Conservation (phyloP, 345 rosid genomes). For the Carallia brachiata region DNA sequence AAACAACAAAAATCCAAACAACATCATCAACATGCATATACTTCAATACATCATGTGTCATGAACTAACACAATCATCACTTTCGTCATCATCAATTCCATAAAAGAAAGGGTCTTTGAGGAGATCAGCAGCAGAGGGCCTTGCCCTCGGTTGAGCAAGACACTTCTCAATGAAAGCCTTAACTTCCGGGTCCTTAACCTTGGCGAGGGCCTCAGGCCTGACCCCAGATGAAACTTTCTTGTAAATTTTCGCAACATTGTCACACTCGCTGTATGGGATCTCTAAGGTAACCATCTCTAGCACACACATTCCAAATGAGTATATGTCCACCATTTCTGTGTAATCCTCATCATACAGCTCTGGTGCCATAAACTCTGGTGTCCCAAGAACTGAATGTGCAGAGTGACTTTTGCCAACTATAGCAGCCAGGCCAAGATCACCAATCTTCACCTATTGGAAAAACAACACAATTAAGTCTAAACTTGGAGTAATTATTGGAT, state of each 20-base stretch:
- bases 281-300: slow-evolving; percentile 21
- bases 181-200: slow-evolving; percentile 14
- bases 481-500: too few species aligned
- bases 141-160: slow-evolving; percentile 6
- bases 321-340: slow-evolving; percentile 19
- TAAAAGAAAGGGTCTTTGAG: slow-evolving; percentile 9
- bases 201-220: slow-evolving; percentile 7
- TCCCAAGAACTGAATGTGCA: slow-evolving; percentile 16
- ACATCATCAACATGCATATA: background rate
- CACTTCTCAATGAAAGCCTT: slow-evolving; percentile 17
- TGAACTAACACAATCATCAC: background rate
- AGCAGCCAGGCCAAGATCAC: slow-evolving; percentile 20
- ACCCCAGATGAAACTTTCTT: slow-evolving; percentile 14
- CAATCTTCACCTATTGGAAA: slow-evolving; percentile 10
- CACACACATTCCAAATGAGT: slow-evolving; percentile 25
- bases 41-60: background rate
- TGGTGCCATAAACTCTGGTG: slow-evolving; percentile 25
- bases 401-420: slow-evolving; percentile 13
- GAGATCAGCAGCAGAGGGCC: slow-evolving; percentile 14
- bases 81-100: slow-evolving; percentile 3
- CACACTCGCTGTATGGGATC: slow-evolving; percentile 17
- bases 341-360: slow-evolving; percentile 21
- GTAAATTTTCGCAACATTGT: slow-evolving; percentile 14
- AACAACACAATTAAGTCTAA: background rate
- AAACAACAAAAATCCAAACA: background rate